A percentile compares a stretch with the other conserved stretches of the same genome.
Evolutionary conservation across 2,329 filamentous ascomycete species (phyloP).

Genomic region (Conoideocrella luteorostrata): DNA sequence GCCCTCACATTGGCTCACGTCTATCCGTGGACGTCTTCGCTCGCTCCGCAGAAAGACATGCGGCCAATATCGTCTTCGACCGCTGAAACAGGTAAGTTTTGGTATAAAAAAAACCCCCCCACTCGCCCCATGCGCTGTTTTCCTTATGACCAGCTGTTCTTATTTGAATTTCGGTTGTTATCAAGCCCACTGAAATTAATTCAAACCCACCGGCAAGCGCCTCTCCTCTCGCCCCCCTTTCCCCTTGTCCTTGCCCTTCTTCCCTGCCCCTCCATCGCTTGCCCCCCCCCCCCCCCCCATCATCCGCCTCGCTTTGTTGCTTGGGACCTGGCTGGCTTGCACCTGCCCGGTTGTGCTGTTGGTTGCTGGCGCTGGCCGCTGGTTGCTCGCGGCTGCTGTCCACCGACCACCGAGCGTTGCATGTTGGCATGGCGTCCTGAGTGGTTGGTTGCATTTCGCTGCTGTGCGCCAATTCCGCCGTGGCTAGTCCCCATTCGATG

Average conservation of each 20-base stretch:
- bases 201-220: not conserved
- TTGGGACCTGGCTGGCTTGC: no score
- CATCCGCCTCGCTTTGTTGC: no score
- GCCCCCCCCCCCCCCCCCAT: no score
- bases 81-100: no score
- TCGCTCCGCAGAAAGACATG: not conserved
- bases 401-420: not conserved
- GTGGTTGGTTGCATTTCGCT: slow-evolving; percentile 8
- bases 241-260: not conserved
- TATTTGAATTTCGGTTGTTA: no score
- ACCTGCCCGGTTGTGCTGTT: no score
- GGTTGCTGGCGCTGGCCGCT: no score
- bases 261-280: not conserved
- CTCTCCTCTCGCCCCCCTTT: not conserved
- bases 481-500: slow-evolving; percentile 2
- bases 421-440: not conserved
- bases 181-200: no score
- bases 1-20: slow-evolving; percentile 5
- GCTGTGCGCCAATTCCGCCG: slow-evolving; percentile 4
- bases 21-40: slow-evolving; percentile 4
- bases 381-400: not conserved
- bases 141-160: no score
- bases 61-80: slow-evolving; percentile 5
- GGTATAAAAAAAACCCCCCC: no score
- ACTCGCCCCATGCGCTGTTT: no score